Evolutionary conservation across 2,329 filamentous ascomycete genomes (phyloP), one percentile per base, ranked within the genome.

Genomic region (Fragosphaeria purpurea): DNA sequence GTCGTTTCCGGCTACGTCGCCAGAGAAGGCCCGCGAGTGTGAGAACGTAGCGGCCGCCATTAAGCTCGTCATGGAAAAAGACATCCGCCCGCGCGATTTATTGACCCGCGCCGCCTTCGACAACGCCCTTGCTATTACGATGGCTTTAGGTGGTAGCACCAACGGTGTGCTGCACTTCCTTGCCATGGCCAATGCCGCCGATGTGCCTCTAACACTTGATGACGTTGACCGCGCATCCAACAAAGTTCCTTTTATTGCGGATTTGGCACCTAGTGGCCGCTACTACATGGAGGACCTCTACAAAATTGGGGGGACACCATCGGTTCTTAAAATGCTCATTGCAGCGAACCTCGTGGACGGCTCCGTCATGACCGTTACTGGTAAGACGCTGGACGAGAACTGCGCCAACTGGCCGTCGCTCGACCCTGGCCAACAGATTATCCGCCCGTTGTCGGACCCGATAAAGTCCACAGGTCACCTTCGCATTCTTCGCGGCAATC

Each of bases 121-220:
- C 65, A 95, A 95, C 62, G 89, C 89, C 1, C 74, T 95, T 22
- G 85, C 91, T 1, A 80, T 95, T 66, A 93, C 88, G 64, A 95
- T 94, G 86, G 84, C 87, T 3, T 75, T 95, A n/a, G 89, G 89
- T 48, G 89, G 89, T 48, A 88, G 83, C 47, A 95, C 89, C 50
- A 95, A 95, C 65, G 86, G 86, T 37, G 86, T 95, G 4, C 75
- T 95, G 50, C 89, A 95, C 65, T 83, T 94, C 62, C 79, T 95
- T 45, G 89, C 89, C 59, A 95, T 95, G 84, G 89, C 89, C 41
- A 84, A 86, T 62, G 87, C 87, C 0, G 89, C 88, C 38, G 85
- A 83, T 55, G 84, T 95, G 1, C 71, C 77, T 34, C 73, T 95
- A 10, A 85, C 82, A 0, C 71, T 95, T 38, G 86, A 93, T 63